A percentile compares a stretch with the other conserved stretches of the same genome.
These are phyloP conservation scores for Plasmodium ovale DNA, from an alignment of 169 alveolate species.

Conservation along the genomic window DNA sequence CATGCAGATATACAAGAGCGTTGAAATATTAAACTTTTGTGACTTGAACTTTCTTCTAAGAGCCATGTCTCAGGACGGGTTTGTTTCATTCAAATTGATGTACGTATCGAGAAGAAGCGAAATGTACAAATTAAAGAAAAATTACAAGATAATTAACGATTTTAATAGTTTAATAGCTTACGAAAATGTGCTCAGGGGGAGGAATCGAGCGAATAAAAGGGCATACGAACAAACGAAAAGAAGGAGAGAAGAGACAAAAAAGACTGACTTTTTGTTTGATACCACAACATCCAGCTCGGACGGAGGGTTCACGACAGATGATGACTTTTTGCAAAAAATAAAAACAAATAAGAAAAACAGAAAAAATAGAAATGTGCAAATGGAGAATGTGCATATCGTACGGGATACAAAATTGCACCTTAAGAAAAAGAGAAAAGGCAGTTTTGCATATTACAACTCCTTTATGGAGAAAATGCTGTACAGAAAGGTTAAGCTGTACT, in stretches of 20 bases:
- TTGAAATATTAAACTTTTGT: constrained; percentile 49
- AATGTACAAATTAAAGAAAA: constrained; percentile 61
- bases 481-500: constrained; percentile 52
- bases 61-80: constrained; percentile 62
- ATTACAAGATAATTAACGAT: constrained; percentile 46
- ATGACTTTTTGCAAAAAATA: constrained; percentile 9
- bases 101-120: constrained; percentile 48
- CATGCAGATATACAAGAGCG: constrained; percentile 50
- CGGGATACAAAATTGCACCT: background rate
- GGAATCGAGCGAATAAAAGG: too few species aligned
- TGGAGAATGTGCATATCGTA: background rate
- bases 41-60: constrained; percentile 42
- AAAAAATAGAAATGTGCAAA: background rate
- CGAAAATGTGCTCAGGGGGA: background rate
- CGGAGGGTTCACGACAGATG: constrained; percentile 12
- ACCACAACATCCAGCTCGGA: constrained; percentile 53
- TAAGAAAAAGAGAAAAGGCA: background rate
- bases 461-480: constrained; percentile 61
- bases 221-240: background rate
- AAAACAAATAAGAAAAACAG: background rate
- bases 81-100: constrained; percentile 54
- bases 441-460: background rate
- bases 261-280: constrained; percentile 24
- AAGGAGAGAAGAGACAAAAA: background rate
- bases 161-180: constrained; percentile 21